Conservation (phyloP, 2,329 filamentous ascomycete genomes). For the Stachybotrys chartarum region DNA sequence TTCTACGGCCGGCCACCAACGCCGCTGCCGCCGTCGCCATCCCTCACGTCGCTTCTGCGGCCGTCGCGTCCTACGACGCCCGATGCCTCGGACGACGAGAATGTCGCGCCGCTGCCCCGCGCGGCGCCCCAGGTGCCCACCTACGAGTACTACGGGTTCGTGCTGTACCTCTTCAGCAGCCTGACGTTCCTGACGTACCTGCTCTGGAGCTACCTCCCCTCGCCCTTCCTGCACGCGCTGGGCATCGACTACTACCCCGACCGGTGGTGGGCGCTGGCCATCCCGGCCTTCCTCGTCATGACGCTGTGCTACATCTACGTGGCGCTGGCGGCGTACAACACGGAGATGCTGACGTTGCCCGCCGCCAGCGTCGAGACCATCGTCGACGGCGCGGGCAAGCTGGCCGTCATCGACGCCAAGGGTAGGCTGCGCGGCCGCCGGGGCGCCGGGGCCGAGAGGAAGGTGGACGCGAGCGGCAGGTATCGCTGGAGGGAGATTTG, state of each 20-base stretch:
- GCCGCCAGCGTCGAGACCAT: slow-evolving; percentile 78
- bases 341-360: slow-evolving; percentile 76
- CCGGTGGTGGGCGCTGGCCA: slow-evolving; percentile 93
- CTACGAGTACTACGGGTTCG: slow-evolving; percentile 99
- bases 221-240: slow-evolving; percentile 83
- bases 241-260: slow-evolving; percentile 97
- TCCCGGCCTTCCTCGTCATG: slow-evolving; percentile 87
- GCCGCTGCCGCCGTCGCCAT: slow-evolving; percentile 85
- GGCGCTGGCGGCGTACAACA: slow-evolving; percentile 85
- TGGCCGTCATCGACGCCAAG: slow-evolving; percentile 72
- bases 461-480: slow-evolving; percentile 26
- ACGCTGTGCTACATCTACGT: slow-evolving; percentile 87
- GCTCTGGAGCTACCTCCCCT: slow-evolving; percentile 85
- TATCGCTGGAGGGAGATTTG: slow-evolving; percentile 75
- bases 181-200: slow-evolving; percentile 69
- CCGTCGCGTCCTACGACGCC: slow-evolving; percentile 90
- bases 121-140: slow-evolving; percentile 94
- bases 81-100: slow-evolving; percentile 83
- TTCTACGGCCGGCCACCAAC: slow-evolving; percentile 98
- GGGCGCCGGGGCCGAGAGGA: slow-evolving; percentile 22
- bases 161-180: slow-evolving; percentile 84
- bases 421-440: slow-evolving; percentile 36
- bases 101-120: slow-evolving; percentile 75
- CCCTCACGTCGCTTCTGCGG: slow-evolving; percentile 82
- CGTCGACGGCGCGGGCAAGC: slow-evolving; percentile 81